Base-by-base conservation (phyloP, 1,139 yeast genomes). In the Kodamaea sp. region DNA sequence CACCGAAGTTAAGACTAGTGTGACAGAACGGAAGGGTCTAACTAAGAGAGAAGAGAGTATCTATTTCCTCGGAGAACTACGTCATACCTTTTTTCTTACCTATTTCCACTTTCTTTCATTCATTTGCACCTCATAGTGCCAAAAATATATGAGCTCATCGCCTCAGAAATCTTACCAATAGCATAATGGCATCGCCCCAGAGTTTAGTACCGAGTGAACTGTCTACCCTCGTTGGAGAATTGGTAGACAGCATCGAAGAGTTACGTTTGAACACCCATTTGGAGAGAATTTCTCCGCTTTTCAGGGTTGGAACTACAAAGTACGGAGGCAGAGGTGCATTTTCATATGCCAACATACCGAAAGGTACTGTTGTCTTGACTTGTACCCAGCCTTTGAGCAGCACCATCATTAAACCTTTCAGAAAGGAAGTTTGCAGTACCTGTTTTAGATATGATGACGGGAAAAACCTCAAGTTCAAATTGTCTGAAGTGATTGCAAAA, bases 301-400 rank as follows among this genome's bases (percentile, higher is more conserved):
- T 74, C 47, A 54, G 53, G 6, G 66, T 77, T 3, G 48, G 54
- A 6, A 55, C 60, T 24, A 76, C 82, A 4, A 55, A 55, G 28
- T 74, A 73, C 45, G 81, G 85, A 6, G 86, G 90, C 9, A 65
- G 88, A 40, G 87, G 88, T 2, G 80, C 84, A 43, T 80, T 78
- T 53, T 75, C 86, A 11, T 47, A 46, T 2, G 29, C 34, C 2
- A 43, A 51, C 7, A 71, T 81, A 11, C 61, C 70, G 4, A 47
- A 53, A 14, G 74, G 66, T 7, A 68, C 78, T 0, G 50, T 52
- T 2, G 56, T 83, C 2, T 61, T 76, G 30, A 46, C 43, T 7
- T 67, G 76, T 28, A 45, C 53, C 2, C 38, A 55, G 5, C 78
- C 81, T 1, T 51, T 77, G 31, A 70, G 82, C 10, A 61, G 70